A percentile compares a stretch with the other conserved stretches of the same genome.
Conservation (phyloP, 495 filamentous ascomycete species). For the Neurospora sp. region DNA sequence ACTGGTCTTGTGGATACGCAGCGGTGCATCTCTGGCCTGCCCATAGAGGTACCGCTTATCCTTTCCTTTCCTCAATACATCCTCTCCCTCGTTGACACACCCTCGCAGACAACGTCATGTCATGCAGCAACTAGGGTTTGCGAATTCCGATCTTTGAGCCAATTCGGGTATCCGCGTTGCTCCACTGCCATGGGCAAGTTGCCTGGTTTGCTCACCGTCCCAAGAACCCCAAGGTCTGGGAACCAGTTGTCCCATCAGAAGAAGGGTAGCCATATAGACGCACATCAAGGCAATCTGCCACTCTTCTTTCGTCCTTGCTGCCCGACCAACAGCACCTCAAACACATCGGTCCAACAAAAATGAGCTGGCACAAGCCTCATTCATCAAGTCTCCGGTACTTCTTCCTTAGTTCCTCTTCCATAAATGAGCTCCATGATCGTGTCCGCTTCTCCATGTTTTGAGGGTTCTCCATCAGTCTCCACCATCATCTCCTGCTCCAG, state of each 20-base stretch:
- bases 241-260: constrained; percentile 1
- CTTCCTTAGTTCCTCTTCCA: constrained; percentile 1
- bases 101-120: constrained; percentile 15
- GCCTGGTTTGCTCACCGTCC: constrained; percentile 6
- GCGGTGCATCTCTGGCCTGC: not conserved
- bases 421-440: constrained; percentile 8
- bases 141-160: constrained; percentile 2
- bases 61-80: constrained; percentile 7
- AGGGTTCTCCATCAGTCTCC: constrained; percentile 1
- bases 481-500: not conserved
- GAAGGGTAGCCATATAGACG: constrained; percentile 11
- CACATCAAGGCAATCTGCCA: constrained; percentile 7
- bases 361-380: constrained; percentile 17
- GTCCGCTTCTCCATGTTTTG: constrained; percentile 1
- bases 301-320: constrained; percentile 18
- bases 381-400: constrained; percentile 6
- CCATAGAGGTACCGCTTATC: not conserved
- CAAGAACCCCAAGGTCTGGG: not conserved
- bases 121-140: constrained; percentile 14
- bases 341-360: constrained; percentile 15
- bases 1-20: not conserved
- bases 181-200: constrained; percentile 12
- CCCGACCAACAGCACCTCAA: constrained; percentile 18
- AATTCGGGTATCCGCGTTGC: constrained; percentile 8
- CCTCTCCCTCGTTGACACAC: constrained; percentile 6